Conservation (phyloP, 1,284 basidiomycete genomes). For the Baeospora myosura region DNA sequence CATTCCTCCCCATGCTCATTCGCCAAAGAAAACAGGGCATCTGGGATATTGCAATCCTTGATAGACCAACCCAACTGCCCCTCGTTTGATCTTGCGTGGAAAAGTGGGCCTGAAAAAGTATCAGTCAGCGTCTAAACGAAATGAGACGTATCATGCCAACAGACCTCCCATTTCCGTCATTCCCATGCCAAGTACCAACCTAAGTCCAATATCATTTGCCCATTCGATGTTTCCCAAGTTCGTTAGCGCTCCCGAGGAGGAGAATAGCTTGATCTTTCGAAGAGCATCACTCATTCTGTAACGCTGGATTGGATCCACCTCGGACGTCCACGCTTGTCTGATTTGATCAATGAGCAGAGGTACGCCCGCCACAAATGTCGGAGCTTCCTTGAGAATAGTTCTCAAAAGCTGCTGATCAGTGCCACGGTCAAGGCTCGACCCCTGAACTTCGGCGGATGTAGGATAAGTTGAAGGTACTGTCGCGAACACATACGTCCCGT, state of each 20-base stretch:
- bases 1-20: slow-evolving; percentile 17
- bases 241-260: slow-evolving; percentile 24
- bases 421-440: neutral
- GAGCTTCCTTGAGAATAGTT: slow-evolving; percentile 8
- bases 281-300: slow-evolving; percentile 14
- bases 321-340: slow-evolving; percentile 2
- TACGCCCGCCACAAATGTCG: slow-evolving; percentile 21
- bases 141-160: slow-evolving; percentile 1
- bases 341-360: slow-evolving; percentile 22
- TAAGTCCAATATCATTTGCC: slow-evolving; percentile 20
- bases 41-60: slow-evolving; percentile 7
- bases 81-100: slow-evolving; percentile 18
- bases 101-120: slow-evolving; percentile 21
- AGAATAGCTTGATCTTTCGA: slow-evolving; percentile 19
- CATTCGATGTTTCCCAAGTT: slow-evolving; percentile 21
- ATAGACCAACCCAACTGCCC: neutral
- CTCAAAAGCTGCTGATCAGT: neutral
- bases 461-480: slow-evolving; percentile 23
- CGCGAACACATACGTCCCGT: slow-evolving; percentile 26
- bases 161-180: slow-evolving; percentile 30
- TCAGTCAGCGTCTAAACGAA: slow-evolving; percentile 2
- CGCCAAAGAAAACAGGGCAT: slow-evolving; percentile 18
- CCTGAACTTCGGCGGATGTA: neutral
- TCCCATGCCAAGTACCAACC: slow-evolving; percentile 25
- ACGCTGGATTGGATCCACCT: slow-evolving; percentile 12